These are phyloP conservation scores for Suhomyces kilbournensis DNA, from an alignment of 805 yeast genomes.

Conservation along the genomic window DNA sequence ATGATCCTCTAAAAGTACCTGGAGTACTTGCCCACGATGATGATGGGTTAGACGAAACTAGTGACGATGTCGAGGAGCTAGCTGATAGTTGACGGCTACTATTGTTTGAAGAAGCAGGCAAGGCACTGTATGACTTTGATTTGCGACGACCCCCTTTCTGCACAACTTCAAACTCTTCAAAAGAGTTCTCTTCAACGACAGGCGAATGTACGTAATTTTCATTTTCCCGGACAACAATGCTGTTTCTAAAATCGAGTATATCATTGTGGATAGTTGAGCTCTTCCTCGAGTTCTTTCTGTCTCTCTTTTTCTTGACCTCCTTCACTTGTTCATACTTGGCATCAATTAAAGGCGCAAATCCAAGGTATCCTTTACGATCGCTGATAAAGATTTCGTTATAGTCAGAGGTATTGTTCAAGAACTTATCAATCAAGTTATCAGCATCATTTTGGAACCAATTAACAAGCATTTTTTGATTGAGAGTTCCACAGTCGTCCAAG, in stretches of 20 bases:
- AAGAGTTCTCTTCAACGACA: slow-evolving; percentile 17
- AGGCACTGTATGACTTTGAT: slow-evolving; percentile 7
- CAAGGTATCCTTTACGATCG: slow-evolving; percentile 28
- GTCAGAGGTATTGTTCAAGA: slow-evolving; percentile 15
- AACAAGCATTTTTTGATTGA: slow-evolving; percentile 7
- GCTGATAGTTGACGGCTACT: slow-evolving; percentile 1
- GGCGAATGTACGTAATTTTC: slow-evolving; percentile 10
- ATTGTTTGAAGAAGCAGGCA: slow-evolving; percentile 7
- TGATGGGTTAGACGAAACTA: neutral
- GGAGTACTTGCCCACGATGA: neutral
- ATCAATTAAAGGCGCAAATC: slow-evolving; percentile 38
- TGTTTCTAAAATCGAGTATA: slow-evolving; percentile 23
- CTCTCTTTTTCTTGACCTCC: slow-evolving; percentile 13
- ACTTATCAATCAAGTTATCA: slow-evolving; percentile 16
- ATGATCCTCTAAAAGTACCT: neutral
- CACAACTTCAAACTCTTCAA: slow-evolving; percentile 26
- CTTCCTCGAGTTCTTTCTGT: slow-evolving; percentile 20
- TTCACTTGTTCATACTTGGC: slow-evolving; percentile 16
- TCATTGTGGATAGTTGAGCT: slow-evolving; percentile 22
- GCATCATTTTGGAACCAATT: slow-evolving; percentile 23
- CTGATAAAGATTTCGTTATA: slow-evolving; percentile 35
- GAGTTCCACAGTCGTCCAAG: slow-evolving; percentile 15
- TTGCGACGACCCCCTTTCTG: slow-evolving; percentile 16
- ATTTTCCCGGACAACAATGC: slow-evolving; percentile 14
- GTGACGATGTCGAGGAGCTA: slow-evolving; percentile 1